Percentiles rank a stretch among this genome's conserved stretches.
phyloP scores from a whole-genome alignment of 768 basidiomycete genomes.

The Boletus pseudo-olivaceus region DNA sequence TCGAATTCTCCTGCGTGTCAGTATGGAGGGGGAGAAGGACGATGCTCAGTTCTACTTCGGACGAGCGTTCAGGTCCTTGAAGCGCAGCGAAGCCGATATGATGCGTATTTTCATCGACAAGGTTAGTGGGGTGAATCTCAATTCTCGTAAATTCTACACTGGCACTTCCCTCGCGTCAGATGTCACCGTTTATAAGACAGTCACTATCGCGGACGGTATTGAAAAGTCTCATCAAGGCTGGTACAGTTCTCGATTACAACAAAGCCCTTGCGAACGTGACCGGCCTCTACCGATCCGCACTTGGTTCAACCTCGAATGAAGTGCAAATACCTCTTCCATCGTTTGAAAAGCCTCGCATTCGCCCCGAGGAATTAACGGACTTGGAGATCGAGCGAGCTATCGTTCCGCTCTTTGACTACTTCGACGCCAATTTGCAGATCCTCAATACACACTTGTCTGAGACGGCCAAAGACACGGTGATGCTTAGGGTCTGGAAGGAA shows the following conservation, averaged over 20 bases:
- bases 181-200: slow-evolving; percentile 90
- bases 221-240: slow-evolving; percentile 70
- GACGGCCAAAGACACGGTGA: slow-evolving; percentile 85
- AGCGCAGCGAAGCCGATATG: slow-evolving; percentile 94
- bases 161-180: slow-evolving; percentile 44
- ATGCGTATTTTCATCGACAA: slow-evolving; percentile 95
- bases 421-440: slow-evolving; percentile 88
- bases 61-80: slow-evolving; percentile 88
- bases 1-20: slow-evolving; percentile 80
- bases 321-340: slow-evolving; percentile 74
- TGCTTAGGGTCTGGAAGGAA: slow-evolving; percentile 95
- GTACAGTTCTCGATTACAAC: slow-evolving; percentile 74
- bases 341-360: slow-evolving; percentile 71
- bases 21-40: slow-evolving; percentile 99
- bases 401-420: slow-evolving; percentile 89
- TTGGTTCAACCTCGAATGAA: slow-evolving; percentile 63
- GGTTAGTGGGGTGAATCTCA: slow-evolving; percentile 39
- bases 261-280: slow-evolving; percentile 82
- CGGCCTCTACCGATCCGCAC: slow-evolving; percentile 75
- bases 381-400: slow-evolving; percentile 94
- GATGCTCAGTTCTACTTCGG: slow-evolving; percentile 98
- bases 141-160: not conserved
- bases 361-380: slow-evolving; percentile 82
- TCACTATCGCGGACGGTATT: slow-evolving; percentile 75
- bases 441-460: slow-evolving; percentile 86